Base-by-base conservation (phyloP, 495 filamentous ascomycete genomes). In the Daldinia grandis region DNA sequence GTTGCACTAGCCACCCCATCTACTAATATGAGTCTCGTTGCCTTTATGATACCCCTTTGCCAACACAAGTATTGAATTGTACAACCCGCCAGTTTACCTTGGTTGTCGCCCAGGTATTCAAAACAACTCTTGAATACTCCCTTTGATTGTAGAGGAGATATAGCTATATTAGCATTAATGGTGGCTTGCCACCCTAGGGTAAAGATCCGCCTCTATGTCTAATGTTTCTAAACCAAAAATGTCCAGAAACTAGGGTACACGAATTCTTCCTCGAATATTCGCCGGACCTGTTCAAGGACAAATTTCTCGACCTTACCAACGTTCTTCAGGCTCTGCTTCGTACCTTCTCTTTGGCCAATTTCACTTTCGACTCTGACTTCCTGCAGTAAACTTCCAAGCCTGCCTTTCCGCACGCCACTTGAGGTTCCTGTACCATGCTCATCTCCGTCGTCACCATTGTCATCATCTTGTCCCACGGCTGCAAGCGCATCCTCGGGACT, bases 211-310 rank as follows among this genome's bases (percentile, higher is more conserved):
- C n/a, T n/a, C n/a, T n/a, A n/a, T n/a, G n/a, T n/a, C n/a, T n/a
- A n/a, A 35, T 14, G 12, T 14, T 14, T 12, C 15, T 59, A 98
- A 8, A 99, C 88, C 64, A 99, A 81, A 77, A 98, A 97, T 1
- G 95, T 99, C 93, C 94, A 98, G 80, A 93, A 98, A 78, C 94
- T 97, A 40, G 95, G 95, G 81, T 94, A 99, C 24, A 99, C 94
- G 77, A 99, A 92, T 78, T 99, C 95, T 76, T 98, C 95, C 80
- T 99, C 95, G 74, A 99, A 98, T 64, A 98, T 97, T 62, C 94
- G 87, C 64, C 95, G 89, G 35, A 99, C 95, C 78, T 98, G 96
- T 76, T 97, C 95, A 24, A 99, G 85, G 51, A 99, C 93, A 76
- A 99, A 99, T 67, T 93, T 90, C 82, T 99, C 95, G 38, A 99